These are phyloP conservation scores for Pseudogymnoascus sp. DNA, from an alignment of 2,329 filamentous ascomycete species.

Conservation along the genomic window DNA sequence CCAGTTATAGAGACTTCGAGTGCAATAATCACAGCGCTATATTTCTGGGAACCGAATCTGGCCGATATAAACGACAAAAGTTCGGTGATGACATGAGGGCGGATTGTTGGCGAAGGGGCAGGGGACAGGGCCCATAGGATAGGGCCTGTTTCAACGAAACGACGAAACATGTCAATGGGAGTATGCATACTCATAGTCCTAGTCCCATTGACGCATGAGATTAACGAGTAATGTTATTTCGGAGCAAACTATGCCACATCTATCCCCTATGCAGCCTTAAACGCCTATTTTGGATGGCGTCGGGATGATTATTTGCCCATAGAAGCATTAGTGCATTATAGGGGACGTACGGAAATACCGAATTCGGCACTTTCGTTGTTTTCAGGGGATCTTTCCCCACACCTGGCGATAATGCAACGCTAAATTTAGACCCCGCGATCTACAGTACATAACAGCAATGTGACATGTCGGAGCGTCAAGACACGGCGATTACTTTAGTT, in stretches of 20 bases:
- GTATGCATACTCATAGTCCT: not conserved
- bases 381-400: slow-evolving; percentile 8
- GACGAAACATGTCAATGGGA: not conserved
- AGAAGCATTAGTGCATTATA: slow-evolving; percentile 6
- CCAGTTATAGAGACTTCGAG: not conserved
- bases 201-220: not conserved
- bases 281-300: not conserved
- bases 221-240: not conserved
- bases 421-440: slow-evolving; percentile 9
- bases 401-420: slow-evolving; percentile 7
- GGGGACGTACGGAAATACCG: not conserved
- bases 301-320: not conserved
- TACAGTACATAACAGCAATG: slow-evolving; percentile 2
- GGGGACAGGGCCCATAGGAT: not conserved
- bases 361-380: slow-evolving; percentile 7
- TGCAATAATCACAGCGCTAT: not conserved
- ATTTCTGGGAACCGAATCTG: not conserved
- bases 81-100: not conserved
- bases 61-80: not conserved
- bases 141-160: not conserved
- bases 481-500: slow-evolving; percentile 2
- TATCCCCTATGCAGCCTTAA: slow-evolving; percentile 5
- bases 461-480: slow-evolving; percentile 5
- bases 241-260: not conserved
- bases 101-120: not conserved